Evolutionary conservation across 2,329 filamentous ascomycete genomes (phyloP), one percentile per base, ranked within the genome.

Genomic region (Pyricularia pennisetigena): DNA sequence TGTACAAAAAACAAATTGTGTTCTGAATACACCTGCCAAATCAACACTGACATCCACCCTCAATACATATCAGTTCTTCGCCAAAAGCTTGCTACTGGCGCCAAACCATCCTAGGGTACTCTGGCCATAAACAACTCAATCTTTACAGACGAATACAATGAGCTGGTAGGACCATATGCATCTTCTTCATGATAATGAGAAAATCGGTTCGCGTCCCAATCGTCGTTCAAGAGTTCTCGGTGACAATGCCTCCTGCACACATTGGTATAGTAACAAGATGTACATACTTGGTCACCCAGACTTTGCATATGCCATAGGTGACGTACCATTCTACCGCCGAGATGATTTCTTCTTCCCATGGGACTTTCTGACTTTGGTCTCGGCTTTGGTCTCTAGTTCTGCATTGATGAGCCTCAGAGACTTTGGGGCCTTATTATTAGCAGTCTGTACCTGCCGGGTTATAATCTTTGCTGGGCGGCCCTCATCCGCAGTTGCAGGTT

Each of bases 41-140:
- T 28, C 24, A 26, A 14, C 54, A 24, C 41, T 35, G 59, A 49
- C 61, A 57, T 29, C 10, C 30, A n/a, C 29, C 7, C 26, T n/a
- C 26, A 23, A 23, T 30, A 41, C 49, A 30, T 59, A 24, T 1
- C 69, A 82, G 80, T 79, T 32, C 72, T 80, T 63, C 74, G 78
- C 67, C 77, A 78, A 72, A 80, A 80, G 68, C 75, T 78, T 68
- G 78, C 75, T 20, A 70, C 35, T 24, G 29, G 20, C 24, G 24
- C 41, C 41, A 66, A 57, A 30, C 41, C 65, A 12, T 66, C 65
- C 8, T 62, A 62, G 59, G 28, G 12, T 28, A 62, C 59, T 20
- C 14, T 12, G 16, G 12, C 10, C 26, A 62, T 26, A 62, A 28
- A 62, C 7, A 29, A 9, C 14, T 8, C 14, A 26, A 14, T 62